Conservation (phyloP, 768 basidiomycete genomes). For the Plicaturopsis crispa region DNA sequence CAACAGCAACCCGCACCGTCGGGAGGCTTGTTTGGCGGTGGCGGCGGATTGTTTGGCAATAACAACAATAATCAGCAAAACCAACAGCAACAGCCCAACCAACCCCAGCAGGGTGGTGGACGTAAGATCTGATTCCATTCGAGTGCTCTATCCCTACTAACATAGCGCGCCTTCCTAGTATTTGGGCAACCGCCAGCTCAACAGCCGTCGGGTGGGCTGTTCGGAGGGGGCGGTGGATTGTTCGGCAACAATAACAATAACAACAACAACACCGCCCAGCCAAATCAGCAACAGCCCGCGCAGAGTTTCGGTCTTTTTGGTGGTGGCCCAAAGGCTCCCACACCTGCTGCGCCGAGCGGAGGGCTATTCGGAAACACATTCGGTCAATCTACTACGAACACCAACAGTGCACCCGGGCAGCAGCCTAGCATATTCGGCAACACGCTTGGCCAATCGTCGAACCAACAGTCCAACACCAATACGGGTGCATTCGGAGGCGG, state of each 20-base stretch:
- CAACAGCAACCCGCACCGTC: constrained; percentile 9
- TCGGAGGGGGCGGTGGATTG: constrained; percentile 26
- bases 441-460: constrained; percentile 34
- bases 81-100: constrained; percentile 30
- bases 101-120: constrained; percentile 16
- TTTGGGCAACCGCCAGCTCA: constrained; percentile 25
- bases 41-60: constrained; percentile 25
- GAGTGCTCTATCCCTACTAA: not conserved
- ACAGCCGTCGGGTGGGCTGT: constrained; percentile 24
- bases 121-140: constrained; percentile 2
- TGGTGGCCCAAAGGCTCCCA: constrained; percentile 21
- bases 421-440: constrained; percentile 42
- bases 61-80: constrained; percentile 17
- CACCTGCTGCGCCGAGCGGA: constrained; percentile 19
- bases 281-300: constrained; percentile 27
- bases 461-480: constrained; percentile 28
- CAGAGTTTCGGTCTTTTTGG: constrained; percentile 24
- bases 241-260: constrained; percentile 23
- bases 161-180: constrained; percentile 18
- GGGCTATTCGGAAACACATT: constrained; percentile 39
- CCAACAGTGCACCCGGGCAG: constrained; percentile 20
- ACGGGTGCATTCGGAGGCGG: constrained; percentile 31
- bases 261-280: constrained; percentile 30
- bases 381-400: constrained; percentile 30
- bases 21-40: constrained; percentile 13